Percentiles rank a stretch among this genome's conserved stretches.
Evolutionary conservation across 1,139 yeast species (phyloP).

Genomic region (Scheffersomyces quercinus): DNA sequence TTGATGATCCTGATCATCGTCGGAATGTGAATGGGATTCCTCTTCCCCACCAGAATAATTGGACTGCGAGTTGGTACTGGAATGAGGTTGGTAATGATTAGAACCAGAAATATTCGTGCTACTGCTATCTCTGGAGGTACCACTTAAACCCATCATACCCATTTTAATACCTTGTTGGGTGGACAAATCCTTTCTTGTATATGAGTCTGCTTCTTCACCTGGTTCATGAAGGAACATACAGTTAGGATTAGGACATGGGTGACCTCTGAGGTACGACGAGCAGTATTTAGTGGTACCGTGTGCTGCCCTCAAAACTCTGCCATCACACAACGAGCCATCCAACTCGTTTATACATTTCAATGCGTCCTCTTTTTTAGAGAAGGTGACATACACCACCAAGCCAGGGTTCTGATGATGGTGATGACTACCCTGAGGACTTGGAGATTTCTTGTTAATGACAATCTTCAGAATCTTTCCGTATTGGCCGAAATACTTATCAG

Average conservation of each 20-base stretch:
- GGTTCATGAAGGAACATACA: constrained; percentile 99
- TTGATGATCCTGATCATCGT: constrained; percentile 16
- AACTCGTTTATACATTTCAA: constrained; percentile 88
- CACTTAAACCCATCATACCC: constrained; percentile 44
- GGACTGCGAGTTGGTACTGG: constrained; percentile 4
- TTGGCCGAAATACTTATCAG: constrained; percentile 96
- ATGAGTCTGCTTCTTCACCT: constrained; percentile 98
- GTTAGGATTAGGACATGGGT: constrained; percentile 96
- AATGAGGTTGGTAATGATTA: constrained; percentile 5
- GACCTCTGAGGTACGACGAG: constrained; percentile 90
- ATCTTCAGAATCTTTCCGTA: constrained; percentile 94
- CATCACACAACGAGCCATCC: constrained; percentile 93
- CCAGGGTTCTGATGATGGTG: constrained; percentile 64
- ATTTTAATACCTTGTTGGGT: constrained; percentile 74
- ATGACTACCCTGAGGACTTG: constrained; percentile 36
- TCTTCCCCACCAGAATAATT: constrained; percentile 22
- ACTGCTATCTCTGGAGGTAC: constrained; percentile 14
- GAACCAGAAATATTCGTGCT: constrained; percentile 13
- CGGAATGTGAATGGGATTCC: constrained; percentile 12
- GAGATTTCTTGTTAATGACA: constrained; percentile 82
- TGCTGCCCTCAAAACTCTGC: constrained; percentile 84
- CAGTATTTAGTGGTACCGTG: constrained; percentile 99
- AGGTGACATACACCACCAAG: constrained; percentile 94
- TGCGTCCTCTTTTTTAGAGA: constrained; percentile 91
- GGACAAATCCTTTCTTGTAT: constrained; percentile 88